These are phyloP conservation scores for Taiozyma onychis DNA, from an alignment of 1,139 yeast species.

Conservation along the genomic window DNA sequence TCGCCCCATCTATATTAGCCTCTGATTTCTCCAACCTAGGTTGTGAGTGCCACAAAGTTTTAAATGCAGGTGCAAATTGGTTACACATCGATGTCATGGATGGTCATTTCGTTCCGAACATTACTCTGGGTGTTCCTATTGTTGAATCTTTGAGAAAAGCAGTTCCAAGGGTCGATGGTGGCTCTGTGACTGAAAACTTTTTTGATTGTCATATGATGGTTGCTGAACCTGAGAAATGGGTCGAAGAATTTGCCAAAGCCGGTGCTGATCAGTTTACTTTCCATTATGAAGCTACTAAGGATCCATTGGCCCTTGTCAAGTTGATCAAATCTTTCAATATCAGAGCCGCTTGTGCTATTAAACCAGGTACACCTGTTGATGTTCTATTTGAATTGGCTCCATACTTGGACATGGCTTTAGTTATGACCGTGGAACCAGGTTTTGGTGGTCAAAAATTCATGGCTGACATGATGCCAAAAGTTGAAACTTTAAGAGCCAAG, in stretches of 20 bases:
- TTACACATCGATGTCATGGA: conserved; percentile 98
- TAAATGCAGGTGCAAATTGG: conserved; percentile 86
- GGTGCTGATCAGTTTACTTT: conserved; percentile 97
- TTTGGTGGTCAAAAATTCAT: conserved; percentile 98
- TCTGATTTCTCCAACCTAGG: conserved; percentile 89
- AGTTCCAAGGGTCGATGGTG: conserved; percentile 53
- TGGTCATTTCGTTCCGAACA: conserved; percentile 96
- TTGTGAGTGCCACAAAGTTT: conserved; percentile 77
- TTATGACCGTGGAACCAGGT: conserved; percentile 99
- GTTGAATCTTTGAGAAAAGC: conserved; percentile 73
- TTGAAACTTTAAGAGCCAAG: conserved; percentile 61
- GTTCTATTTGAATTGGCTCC: conserved; percentile 73
- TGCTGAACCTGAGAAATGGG: conserved; percentile 91
- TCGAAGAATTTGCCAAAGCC: conserved; percentile 83
- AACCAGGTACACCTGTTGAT: conserved; percentile 90
- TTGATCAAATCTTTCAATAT: conserved; percentile 76
- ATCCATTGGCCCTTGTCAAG: conserved; percentile 70
- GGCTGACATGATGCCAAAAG: conserved; percentile 96
- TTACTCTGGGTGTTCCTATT: conserved; percentile 89
- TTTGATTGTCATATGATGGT: conserved; percentile 99
- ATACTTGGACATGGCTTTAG: conserved; percentile 82
- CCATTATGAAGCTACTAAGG: conserved; percentile 89
- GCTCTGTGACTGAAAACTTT: conserved; percentile 44
- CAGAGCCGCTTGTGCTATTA: conserved; percentile 91
- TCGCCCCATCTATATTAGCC: conserved; percentile 97